Evolutionary conservation across 768 basidiomycete genomes (phyloP).

Genomic region (Boletales sp.): DNA sequence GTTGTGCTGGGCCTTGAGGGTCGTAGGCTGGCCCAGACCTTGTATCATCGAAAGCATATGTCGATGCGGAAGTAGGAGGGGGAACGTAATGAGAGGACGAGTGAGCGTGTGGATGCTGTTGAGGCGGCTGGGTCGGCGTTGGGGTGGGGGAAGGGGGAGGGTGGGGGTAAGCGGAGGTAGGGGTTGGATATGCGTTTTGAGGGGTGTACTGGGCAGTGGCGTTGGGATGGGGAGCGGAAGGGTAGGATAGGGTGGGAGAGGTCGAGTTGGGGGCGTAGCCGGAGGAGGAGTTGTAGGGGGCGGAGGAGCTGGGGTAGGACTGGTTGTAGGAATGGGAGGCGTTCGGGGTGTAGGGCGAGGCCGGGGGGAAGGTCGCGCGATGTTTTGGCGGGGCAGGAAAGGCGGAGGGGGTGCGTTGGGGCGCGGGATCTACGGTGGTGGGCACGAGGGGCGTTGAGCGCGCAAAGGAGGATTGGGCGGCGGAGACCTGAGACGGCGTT

Average conservation of each 20-base stretch:
- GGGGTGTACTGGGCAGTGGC: slow-evolving; percentile 18
- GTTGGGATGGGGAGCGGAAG: slow-evolving; percentile 1
- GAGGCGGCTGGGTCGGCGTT: slow-evolving; percentile 26
- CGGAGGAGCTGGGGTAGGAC: slow-evolving; percentile 16
- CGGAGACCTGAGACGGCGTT: no score
- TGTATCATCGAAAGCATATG: slow-evolving; percentile 21
- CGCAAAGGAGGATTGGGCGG: slow-evolving; percentile 22
- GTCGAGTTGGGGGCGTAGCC: slow-evolving; percentile 19
- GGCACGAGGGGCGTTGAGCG: slow-evolving; percentile 29
- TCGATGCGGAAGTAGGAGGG: slow-evolving; percentile 16
- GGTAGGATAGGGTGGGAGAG: slow-evolving; percentile 19
- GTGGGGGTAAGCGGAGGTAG: slow-evolving; percentile 26
- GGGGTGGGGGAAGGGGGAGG: slow-evolving; percentile 29
- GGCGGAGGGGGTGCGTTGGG: slow-evolving; percentile 6
- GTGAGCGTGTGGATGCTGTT: slow-evolving; percentile 17
- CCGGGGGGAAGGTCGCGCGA: slow-evolving; percentile 15
- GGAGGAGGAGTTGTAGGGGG: slow-evolving; percentile 15
- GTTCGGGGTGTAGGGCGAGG: slow-evolving; percentile 21
- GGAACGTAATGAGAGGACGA: slow-evolving; percentile 21
- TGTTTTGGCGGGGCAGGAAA: slow-evolving; percentile 22
- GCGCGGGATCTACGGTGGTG: slow-evolving; percentile 27
- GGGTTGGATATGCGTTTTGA: slow-evolving; percentile 19
- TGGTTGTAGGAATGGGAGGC: slow-evolving; percentile 10
- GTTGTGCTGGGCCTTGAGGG: slow-evolving; percentile 3
- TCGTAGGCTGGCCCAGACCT: slow-evolving; percentile 18